Evolutionary conservation across 169 alveolate species (phyloP).

Genomic region (Plasmodium malariae): DNA sequence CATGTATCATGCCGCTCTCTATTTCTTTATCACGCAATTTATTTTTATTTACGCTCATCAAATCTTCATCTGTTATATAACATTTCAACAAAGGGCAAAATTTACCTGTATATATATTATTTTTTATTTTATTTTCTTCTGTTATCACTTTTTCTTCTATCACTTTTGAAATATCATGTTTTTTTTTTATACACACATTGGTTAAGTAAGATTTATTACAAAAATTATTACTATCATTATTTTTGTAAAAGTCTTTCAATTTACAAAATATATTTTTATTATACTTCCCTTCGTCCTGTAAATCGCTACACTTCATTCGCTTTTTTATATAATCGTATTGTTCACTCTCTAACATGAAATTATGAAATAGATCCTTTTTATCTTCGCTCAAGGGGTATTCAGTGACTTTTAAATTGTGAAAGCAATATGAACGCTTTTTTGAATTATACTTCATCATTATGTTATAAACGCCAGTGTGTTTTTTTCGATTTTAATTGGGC

Average conservation of each 20-base stretch:
- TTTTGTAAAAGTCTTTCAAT: conserved; percentile 53
- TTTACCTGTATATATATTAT: neutral
- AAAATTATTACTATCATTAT: neutral
- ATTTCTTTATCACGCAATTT: conserved; percentile 2
- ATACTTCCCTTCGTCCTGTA: neutral
- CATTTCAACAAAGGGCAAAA: neutral
- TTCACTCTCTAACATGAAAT: conserved; percentile 1
- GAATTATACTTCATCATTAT: conserved; percentile 5
- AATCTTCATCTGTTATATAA: neutral
- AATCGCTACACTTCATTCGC: conserved; percentile 4
- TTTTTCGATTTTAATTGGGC: neutral
- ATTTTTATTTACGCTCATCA: neutral
- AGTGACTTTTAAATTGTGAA: neutral
- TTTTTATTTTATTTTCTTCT: conserved; percentile 1
- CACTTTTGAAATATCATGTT: neutral
- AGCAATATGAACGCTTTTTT: conserved; percentile 27
- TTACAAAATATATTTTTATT: conserved; percentile 18
- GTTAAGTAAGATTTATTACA: neutral
- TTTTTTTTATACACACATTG: neutral
- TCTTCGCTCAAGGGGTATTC: neutral
- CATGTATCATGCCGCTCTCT: neutral
- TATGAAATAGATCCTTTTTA: conserved; percentile 7
- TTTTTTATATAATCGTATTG: conserved; percentile 9
- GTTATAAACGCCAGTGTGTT: neutral
- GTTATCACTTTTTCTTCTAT: neutral